Percentiles rank a stretch among this genome's conserved stretches.
Conservation (phyloP, 441 rosid genomes). For the Aquilaria agallochum region DNA sequence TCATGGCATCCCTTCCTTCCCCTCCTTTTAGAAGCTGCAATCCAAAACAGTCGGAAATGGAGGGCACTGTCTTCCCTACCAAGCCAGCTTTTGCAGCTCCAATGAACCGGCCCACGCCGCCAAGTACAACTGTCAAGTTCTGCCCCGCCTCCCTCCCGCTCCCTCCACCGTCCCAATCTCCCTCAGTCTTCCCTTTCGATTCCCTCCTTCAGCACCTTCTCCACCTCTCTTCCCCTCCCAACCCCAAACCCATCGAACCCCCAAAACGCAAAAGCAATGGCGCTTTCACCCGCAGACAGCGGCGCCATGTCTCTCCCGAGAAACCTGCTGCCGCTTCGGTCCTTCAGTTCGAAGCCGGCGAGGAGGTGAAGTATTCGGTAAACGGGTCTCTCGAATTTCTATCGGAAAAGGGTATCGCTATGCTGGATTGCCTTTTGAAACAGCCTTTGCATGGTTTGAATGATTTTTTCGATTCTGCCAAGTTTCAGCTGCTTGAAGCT, state of each 20-base stretch:
- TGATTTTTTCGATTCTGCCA: constrained; percentile 45
- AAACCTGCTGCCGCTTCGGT: constrained; percentile 29
- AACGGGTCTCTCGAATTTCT: constrained; percentile 40
- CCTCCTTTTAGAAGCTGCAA: constrained; percentile 2
- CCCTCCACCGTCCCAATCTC: constrained; percentile 44
- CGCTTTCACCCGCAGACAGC: constrained; percentile 25
- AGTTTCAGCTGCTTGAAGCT: constrained; percentile 43
- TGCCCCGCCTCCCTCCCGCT: constrained; percentile 59
- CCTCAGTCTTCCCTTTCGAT: constrained; percentile 56
- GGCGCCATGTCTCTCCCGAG: constrained; percentile 13
- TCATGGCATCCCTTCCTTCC: not conserved
- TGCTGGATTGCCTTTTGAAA: constrained; percentile 46
- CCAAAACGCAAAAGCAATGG: not conserved
- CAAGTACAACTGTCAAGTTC: constrained; percentile 51
- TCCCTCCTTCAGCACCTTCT: constrained; percentile 76
- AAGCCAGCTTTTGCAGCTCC: constrained; percentile 55
- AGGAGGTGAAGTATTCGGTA: constrained; percentile 19
- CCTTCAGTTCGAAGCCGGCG: constrained; percentile 19
- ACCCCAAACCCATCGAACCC: constrained; percentile 3
- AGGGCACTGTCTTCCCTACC: constrained; percentile 61
- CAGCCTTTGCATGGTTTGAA: constrained; percentile 43
- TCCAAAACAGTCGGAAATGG: constrained; percentile 36
- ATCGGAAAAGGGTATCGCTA: constrained; percentile 42
- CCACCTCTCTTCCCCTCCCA: constrained; percentile 51
- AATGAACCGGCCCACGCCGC: constrained; percentile 26